Conservation (phyloP, 164 flowering plant species). For the Stephania japonica region DNA sequence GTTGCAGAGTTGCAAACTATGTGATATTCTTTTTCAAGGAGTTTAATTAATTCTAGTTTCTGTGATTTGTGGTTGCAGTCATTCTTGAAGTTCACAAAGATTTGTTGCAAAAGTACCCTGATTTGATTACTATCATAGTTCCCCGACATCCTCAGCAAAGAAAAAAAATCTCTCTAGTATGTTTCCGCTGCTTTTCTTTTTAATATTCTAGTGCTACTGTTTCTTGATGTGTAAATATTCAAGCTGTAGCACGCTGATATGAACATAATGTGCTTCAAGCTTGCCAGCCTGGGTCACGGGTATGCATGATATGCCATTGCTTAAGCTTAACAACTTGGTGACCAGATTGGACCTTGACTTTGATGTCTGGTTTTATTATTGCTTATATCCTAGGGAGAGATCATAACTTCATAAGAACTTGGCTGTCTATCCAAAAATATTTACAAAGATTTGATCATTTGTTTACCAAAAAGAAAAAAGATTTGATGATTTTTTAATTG, state of each 20-base stretch:
- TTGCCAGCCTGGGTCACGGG: background rate
- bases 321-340: background rate
- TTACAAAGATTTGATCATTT: too few relatives aligned
- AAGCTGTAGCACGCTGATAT: background rate
- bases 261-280: background rate
- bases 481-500: too few relatives aligned
- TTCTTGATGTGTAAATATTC: background rate
- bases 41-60: constrained; percentile 3
- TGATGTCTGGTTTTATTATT: background rate
- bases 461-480: too few relatives aligned
- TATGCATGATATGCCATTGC: background rate
- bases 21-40: background rate
- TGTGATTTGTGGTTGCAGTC: constrained; percentile 43
- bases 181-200: constrained; percentile 15
- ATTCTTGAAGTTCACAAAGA: constrained; percentile 57
- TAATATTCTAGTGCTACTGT: background rate
- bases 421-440: too few relatives aligned
- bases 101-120: constrained; percentile 43
- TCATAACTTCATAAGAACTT: background rate
- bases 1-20: too few relatives aligned
- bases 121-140: constrained; percentile 61
- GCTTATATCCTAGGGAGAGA: background rate
- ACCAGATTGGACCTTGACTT: background rate
- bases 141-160: constrained; percentile 85
- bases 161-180: constrained; percentile 54